phyloP scores from a whole-genome alignment of 805 yeast genomes.

The Naumovozyma castellii region DNA sequence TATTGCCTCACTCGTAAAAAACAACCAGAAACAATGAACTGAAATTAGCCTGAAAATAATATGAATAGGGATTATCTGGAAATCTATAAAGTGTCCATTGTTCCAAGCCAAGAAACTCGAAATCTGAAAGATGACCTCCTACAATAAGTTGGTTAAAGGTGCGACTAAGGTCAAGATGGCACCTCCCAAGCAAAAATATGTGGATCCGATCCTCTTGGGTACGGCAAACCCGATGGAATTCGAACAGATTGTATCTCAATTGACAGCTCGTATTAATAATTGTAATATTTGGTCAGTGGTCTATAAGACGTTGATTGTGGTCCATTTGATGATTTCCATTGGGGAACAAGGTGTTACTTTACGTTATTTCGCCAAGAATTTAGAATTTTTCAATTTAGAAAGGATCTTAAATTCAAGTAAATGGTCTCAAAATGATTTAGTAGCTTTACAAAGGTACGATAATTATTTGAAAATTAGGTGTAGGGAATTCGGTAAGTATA shows the following conservation, averaged over 20 bases:
- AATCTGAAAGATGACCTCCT: conserved; percentile 28
- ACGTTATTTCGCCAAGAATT: conserved; percentile 43
- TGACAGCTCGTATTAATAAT: conserved; percentile 56
- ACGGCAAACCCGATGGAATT: conserved; percentile 38
- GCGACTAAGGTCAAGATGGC: conserved; percentile 77
- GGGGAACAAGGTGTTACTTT: conserved; percentile 74
- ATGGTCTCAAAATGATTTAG: conserved; percentile 37
- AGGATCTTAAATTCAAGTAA: conserved; percentile 20
- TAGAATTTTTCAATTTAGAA: conserved; percentile 40
- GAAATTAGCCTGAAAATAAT: too few relatives aligned
- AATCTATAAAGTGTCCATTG: too few relatives aligned
- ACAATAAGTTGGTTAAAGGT: conserved; percentile 67
- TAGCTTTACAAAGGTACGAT: conserved; percentile 55
- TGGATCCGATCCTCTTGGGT: conserved; percentile 72
- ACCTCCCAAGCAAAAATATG: conserved; percentile 92
- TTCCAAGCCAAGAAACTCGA: too few relatives aligned
- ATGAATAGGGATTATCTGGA: neutral
- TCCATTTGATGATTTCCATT: conserved; percentile 68
- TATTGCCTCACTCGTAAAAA: too few relatives aligned
- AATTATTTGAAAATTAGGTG: conserved; percentile 63
- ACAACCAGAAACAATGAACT: too few relatives aligned
- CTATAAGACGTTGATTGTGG: conserved; percentile 72
- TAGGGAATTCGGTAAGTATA: conserved; percentile 52
- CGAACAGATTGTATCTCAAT: conserved; percentile 54
- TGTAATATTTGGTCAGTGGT: conserved; percentile 78